Evolutionary conservation across 495 filamentous ascomycete species (phyloP).

Genomic region (Neurospora tetrasperma): DNA sequence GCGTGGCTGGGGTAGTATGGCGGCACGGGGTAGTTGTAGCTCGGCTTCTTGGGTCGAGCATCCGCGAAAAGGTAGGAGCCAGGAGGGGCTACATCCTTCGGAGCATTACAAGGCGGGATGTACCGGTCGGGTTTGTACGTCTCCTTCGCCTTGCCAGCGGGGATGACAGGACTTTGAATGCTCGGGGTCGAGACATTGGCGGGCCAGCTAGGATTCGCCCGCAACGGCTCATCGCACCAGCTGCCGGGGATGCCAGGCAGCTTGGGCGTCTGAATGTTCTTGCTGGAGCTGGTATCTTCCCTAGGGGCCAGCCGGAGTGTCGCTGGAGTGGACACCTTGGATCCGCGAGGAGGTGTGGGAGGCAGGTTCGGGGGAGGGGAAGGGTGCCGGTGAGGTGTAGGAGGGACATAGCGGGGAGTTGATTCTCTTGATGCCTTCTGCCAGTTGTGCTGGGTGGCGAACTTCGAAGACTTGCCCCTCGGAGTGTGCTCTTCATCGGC

Average conservation of each 20-base stretch:
- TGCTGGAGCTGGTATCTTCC: neutral
- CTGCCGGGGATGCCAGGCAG: neutral
- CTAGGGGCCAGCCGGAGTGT: neutral
- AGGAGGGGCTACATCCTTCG: neutral
- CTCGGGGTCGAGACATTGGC: neutral
- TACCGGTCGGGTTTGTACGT: neutral
- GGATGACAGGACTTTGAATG: accelerated
- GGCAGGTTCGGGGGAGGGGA: neutral
- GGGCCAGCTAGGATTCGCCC: neutral
- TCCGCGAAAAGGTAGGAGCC: neutral
- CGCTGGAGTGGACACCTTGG: neutral
- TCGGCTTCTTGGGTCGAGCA: neutral
- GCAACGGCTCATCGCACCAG: neutral
- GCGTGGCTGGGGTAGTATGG: neutral
- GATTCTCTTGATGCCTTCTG: neutral
- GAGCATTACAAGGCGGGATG: neutral
- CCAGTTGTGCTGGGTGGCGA: neutral
- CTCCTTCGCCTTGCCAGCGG: neutral
- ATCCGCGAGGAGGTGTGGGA: neutral
- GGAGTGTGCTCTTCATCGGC: no score
- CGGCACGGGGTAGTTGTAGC: neutral
- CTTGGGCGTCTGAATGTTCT: neutral
- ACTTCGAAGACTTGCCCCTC: no score
- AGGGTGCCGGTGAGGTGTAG: accelerated
- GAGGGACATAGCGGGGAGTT: neutral